Evolutionary conservation across 139 green algal genomes (phyloP).

Genomic region (Tetraselmis chui): DNA sequence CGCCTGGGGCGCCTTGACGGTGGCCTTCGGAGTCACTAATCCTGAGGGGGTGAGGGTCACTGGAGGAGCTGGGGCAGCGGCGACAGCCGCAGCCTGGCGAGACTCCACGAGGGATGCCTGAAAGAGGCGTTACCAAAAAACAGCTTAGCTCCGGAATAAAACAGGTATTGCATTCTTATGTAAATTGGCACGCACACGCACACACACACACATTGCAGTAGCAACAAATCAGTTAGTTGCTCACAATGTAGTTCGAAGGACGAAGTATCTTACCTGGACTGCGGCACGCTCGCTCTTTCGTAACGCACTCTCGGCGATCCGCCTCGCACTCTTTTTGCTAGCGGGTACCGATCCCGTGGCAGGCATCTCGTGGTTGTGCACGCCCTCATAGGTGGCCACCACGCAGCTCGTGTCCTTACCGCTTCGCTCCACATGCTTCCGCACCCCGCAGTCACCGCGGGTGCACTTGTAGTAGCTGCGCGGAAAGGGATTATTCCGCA

Average conservation of each 20-base stretch:
- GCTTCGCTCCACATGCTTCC: slow-evolving; percentile 81
- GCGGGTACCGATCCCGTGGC: not conserved
- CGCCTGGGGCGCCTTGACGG: not conserved
- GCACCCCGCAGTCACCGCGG: slow-evolving; percentile 58
- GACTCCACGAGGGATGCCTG: no score
- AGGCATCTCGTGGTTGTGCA: not conserved
- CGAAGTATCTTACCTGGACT: not conserved
- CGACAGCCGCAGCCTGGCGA: not conserved
- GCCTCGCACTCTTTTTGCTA: not conserved
- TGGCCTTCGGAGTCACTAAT: not conserved
- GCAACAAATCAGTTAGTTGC: no score
- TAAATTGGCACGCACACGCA: no score
- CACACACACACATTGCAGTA: no score
- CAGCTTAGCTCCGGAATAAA: no score
- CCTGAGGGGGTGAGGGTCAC: not conserved
- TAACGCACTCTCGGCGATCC: not conserved
- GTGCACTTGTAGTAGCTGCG: slow-evolving; percentile 97
- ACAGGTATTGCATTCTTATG: no score
- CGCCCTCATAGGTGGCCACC: slow-evolving; percentile 32
- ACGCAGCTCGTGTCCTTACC: slow-evolving; percentile 35
- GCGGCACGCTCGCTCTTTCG: not conserved
- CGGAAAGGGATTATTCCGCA: slow-evolving; percentile 81
- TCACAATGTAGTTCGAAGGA: no score
- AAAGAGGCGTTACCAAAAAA: no score
- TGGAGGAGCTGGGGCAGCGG: not conserved